Base-by-base conservation (phyloP, 495 filamentous ascomycete species). In the Barbatosphaeria neglecta region DNA sequence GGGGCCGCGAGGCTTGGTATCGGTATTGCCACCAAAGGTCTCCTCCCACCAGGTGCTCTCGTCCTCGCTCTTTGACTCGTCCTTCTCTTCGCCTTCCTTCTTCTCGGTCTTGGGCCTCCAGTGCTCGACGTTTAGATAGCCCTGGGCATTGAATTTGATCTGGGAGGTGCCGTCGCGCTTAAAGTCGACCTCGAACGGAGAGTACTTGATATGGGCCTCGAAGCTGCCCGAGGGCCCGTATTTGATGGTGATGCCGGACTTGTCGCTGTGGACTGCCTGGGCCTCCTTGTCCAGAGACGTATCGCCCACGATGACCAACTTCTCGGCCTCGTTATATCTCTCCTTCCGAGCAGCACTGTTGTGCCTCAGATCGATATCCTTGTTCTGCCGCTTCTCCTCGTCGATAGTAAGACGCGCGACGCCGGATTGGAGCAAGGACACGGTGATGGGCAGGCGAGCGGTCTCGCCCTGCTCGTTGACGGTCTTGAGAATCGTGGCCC, bases 1-100 rank as follows among this genome's bases (percentile, higher is more conserved):
- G 1, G 92, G 93, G 10, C 78, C 78, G 55, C 79, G 79, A 19
- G 92, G 93, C 63, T 97, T 97, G 10, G 83, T 76, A 62, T 98
- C 92, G 4, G 89, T 97, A 58, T 86, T 89, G 47, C 89, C 87
- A 44, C 90, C 90, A 63, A 98, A 97, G 38, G 75, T 75, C 66
- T 98, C 92, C 16, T 98, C 92, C 93, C 92, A 98, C 86, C 89
- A 95, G 5, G 87, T 95, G 58, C 81, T 82, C 58, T 96, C 83
- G 45, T 95, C 86, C 47, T 81, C 80, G 0, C 50, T 63, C 0
- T 57, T 35, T 25, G 57, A 15, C 18, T 52, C 46, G 33, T 61
- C 52, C 42, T 58, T 62, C 49, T 72, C 58, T 43, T 77, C 73
- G 27, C 75, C 74, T 39, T 67, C 72, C 50, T 75, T 69, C 52